Percentiles rank a stretch among this genome's conserved stretches.
Conservation (phyloP, 2,329 filamentous ascomycete species). For the Scytalidium sp. region DNA sequence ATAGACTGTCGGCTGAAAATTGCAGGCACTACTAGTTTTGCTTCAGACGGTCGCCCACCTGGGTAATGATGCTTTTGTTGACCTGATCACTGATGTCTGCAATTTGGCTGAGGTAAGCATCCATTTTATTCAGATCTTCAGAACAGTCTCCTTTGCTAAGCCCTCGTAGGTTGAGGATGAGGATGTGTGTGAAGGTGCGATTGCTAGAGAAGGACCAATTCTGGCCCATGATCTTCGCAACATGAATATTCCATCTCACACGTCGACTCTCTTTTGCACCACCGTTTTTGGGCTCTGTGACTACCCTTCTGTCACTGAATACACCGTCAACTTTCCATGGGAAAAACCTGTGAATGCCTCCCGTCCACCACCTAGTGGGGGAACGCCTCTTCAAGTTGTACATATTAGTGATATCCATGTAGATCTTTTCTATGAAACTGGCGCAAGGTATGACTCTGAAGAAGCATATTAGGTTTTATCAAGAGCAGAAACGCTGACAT, state of each 20-base stretch:
- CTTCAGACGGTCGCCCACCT: conserved; percentile 41
- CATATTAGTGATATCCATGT: conserved; percentile 41
- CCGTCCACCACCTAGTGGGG: conserved; percentile 31
- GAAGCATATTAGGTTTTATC: too few relatives aligned
- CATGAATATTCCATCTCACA: conserved; percentile 45
- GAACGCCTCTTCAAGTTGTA: conserved; percentile 34
- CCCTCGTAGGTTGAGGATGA: background rate
- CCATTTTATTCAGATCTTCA: background rate
- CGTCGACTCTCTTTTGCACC: conserved; percentile 49
- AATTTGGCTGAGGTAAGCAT: conserved; percentile 14
- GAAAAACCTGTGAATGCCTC: conserved; percentile 24
- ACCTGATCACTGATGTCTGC: conserved; percentile 33
- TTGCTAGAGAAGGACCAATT: conserved; percentile 50
- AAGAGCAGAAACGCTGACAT: too few relatives aligned
- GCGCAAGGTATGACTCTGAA: conserved; percentile 23
- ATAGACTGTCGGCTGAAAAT: too few relatives aligned
- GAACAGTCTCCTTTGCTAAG: background rate
- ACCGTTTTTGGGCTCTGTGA: conserved; percentile 51
- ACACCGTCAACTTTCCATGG: conserved; percentile 30
- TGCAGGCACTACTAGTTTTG: conserved; percentile 31
- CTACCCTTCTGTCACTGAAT: conserved; percentile 30
- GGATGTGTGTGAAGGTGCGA: conserved; percentile 35
- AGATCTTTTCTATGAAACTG: conserved; percentile 34
- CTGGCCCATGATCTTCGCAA: conserved; percentile 46
- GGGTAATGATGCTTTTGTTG: conserved; percentile 39